A percentile compares a stretch with the other conserved stretches of the same genome.
phyloP scores from a whole-genome alignment of 2,329 filamentous ascomycete species.

The Diplodia intermedia region DNA sequence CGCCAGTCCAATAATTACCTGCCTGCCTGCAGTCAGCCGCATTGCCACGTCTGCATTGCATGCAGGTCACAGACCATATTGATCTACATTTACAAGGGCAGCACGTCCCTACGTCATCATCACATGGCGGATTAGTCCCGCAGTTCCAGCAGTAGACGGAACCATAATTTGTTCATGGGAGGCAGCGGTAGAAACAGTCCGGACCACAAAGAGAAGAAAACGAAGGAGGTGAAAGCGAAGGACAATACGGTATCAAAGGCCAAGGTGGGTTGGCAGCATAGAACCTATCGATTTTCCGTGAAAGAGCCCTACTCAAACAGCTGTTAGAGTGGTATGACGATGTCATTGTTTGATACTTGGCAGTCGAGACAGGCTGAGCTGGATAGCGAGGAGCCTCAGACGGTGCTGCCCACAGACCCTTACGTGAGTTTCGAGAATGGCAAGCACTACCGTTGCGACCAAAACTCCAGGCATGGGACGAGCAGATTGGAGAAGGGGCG shows the following conservation, averaged over 20 bases:
- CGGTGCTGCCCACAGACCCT: slow-evolving; percentile 14
- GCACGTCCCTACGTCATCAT: background rate
- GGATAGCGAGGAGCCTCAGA: slow-evolving; percentile 1
- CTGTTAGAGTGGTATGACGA: background rate
- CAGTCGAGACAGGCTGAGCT: slow-evolving; percentile 7
- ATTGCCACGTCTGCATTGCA: background rate
- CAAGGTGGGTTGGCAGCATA: background rate
- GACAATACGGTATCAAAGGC: slow-evolving; percentile 3
- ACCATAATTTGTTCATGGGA: background rate
- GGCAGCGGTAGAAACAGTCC: background rate
- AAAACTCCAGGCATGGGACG: background rate
- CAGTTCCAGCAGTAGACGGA: background rate
- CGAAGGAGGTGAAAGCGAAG: slow-evolving; percentile 26
- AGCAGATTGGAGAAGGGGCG: background rate
- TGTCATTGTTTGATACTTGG: slow-evolving; percentile 8
- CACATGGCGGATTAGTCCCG: background rate
- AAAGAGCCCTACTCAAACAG: background rate
- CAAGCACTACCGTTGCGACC: slow-evolving; percentile 14
- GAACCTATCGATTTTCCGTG: background rate
- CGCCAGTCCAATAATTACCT: background rate
- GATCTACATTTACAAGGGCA: background rate
- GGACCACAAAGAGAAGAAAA: slow-evolving; percentile 9
- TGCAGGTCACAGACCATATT: background rate
- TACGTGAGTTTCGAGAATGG: slow-evolving; percentile 8
- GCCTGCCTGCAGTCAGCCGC: background rate